Evolutionary conservation across 2,329 filamentous ascomycete species (phyloP), one percentile per base, ranked within the genome.

Genomic region (Ceratocystis smalleyi): DNA sequence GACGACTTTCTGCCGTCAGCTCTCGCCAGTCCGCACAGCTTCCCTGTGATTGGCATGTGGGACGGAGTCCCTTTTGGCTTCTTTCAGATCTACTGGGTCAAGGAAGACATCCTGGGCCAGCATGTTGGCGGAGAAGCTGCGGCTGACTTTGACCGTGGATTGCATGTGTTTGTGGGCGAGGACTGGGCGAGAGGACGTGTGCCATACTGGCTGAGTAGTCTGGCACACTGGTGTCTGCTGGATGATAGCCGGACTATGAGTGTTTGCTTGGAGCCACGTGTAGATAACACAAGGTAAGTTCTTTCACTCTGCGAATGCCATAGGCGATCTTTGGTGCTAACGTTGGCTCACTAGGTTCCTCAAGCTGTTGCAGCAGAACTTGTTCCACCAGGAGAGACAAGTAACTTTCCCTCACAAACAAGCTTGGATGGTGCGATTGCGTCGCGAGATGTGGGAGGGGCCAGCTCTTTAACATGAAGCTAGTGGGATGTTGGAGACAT

Each of bases 61-160:
- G 90, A 97, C 69, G 91, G 90, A 10, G 87, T 92, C 67, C 92
- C 92, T 0, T 99, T 97, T 75, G 94, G 91, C 0, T 99, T 95
- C 73, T 96, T 99, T 72, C 94, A 99, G 76, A 81, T 99, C 43
- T 99, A 99, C 76, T 99, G 94, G 92, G 90, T 94, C 2, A 96
- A 95, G 71, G 94, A 99, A 72, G 94, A 97, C 71, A 76, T 79
- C 0, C 73, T 99, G 0, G 90, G 89, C 0, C 81, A 79, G 59
- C 79, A 89, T 68, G 74, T 95, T 3, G 80, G 84, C 0, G 80
- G 80, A 24, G 80, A 82, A 2, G 35, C 43, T 5, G 83, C 85
- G 0, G 83, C 81, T 6, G 88, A 96, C 70, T 97, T 87, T 74
- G 92, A 97, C 70, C 80, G 94, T 5, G 94, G 94, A 0, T 76